Evolutionary conservation across 2,329 filamentous ascomycete genomes (phyloP), one percentile per base, ranked within the genome.

Genomic region (Endoconidiophora polonica): DNA sequence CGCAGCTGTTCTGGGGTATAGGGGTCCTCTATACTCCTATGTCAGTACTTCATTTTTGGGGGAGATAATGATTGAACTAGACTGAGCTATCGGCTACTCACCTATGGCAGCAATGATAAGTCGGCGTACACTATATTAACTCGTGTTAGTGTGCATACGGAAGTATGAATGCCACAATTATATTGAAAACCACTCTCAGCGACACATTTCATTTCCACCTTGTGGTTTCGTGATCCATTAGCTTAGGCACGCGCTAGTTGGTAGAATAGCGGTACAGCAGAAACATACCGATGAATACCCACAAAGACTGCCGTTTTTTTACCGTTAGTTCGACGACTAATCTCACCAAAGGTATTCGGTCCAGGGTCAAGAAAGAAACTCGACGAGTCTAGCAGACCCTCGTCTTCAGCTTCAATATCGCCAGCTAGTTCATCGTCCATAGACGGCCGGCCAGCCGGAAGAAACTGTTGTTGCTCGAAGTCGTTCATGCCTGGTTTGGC

Each of bases 1-100:
- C 73, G 71, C n/a, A 82, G 65, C 59, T 82, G 77, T 38, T 81
- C 76, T 47, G 74, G 54, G 0, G 63, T 63, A 53, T 62, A 64
- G 1, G 60, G 59, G 36, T 65, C 63, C 54, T 64, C 62, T 62
- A 44, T 33, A n/a, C 20, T 42, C 14, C 4, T 24, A 40, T 46
- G 16, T 48, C 37, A 44, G 24, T 16, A 43, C 6, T 24, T 20
- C 26, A 49, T 33, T 33, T 33, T 33, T 12, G 29, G 29, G 29
- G 5, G 12, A 12, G 12, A 33, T 33, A 12, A 12, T 3, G 12
- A 10, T 33, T 7, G 29, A 10, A 33, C 29, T 33, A 3, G 16
- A 10, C 12, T 33, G 29, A 33, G 29, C 29, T 12, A 33, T 24
- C 12, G 12, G 33, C 7, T 33, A 51, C 49, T 48, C 43, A 56